Conservation (phyloP, 2,329 filamentous ascomycete genomes). For the Colletotrichum gloeosporioides region DNA sequence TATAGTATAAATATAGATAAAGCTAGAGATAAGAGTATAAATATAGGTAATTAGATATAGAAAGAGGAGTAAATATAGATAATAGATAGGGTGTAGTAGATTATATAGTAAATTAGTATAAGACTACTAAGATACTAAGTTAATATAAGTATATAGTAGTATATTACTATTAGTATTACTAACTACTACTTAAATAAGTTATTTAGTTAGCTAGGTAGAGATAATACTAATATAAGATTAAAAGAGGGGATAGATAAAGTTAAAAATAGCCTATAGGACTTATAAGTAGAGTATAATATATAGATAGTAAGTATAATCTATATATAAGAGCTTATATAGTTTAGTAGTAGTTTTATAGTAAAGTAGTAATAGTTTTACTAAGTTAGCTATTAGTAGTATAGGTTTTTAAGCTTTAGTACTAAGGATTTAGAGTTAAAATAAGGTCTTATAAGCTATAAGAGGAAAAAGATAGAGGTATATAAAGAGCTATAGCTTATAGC, state of each 20-base stretch:
- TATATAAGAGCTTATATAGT: not conserved
- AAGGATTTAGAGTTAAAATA: not conserved
- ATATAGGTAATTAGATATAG: too few species aligned
- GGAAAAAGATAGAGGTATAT: not conserved
- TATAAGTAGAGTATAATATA: slow-evolving; percentile 7
- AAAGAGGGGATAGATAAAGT: not conserved
- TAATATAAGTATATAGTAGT: too few species aligned
- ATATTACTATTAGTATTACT: too few species aligned
- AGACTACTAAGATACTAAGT: too few species aligned
- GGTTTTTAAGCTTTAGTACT: slow-evolving; percentile 18
- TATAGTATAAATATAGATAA: too few species aligned
- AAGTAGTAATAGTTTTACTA: slow-evolving; percentile 12
- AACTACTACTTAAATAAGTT: too few species aligned
- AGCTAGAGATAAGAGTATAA: too few species aligned
- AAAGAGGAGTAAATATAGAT: too few species aligned
- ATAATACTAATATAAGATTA: slow-evolving; percentile 4
- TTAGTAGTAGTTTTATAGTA: not conserved
- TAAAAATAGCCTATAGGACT: not conserved
- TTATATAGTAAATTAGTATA: too few species aligned
- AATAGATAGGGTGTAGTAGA: too few species aligned
- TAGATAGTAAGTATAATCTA: slow-evolving; percentile 19
- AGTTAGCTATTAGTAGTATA: slow-evolving; percentile 20
- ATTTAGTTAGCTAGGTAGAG: too few species aligned
- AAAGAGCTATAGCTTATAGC: not conserved
- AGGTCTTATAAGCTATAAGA: not conserved